Evolutionary conservation across 2,329 filamentous ascomycete genomes (phyloP), one percentile per base, ranked within the genome.

Genomic region (Tolypocladium ovalisporum): DNA sequence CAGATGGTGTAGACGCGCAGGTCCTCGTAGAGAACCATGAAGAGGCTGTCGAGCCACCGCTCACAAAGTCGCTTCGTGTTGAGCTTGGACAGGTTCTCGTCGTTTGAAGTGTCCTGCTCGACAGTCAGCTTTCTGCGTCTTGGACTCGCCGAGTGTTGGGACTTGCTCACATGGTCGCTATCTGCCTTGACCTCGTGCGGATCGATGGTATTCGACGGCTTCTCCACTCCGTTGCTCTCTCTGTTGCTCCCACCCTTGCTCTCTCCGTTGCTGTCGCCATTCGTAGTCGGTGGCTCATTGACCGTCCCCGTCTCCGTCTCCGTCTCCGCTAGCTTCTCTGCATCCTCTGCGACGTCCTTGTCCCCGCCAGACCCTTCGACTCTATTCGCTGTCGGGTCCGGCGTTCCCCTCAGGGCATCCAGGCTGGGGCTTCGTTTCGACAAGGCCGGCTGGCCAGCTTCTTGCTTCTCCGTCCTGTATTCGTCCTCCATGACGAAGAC

Each of bases 401-500:
- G 87, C 32, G 86, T 86, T 51, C 87, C 86, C 58, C 86, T 85
- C 52, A 96, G 77, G 54, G 85, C 88, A 63, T 91, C 87, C 51
- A 87, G 89, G 75, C 90, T 94, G 54, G 91, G 82, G 69, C 88
- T 91, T 51, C 88, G 83, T 65, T 85, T 86, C 29, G 73, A 71
- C 59, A 75, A 74, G 52, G 72, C 67, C 19, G 75, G 69, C 54
- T 76, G 73, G 22, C 75, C 75, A 29, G 77, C 72, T 60, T 86
- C 84, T 57, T 89, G 85, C 72, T 89, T 90, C 74, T 97, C 94
- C 57, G 87, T 88, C 54, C 94, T 85, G 70, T 99, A 99, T 71
- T 99, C 94, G 68, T 99, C 94, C 71, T 99, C 94, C 94, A 99
- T 99, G 54, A 99, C 94, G 65, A 99, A 99, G 1, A 99, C 94